Percentiles rank a stretch among this genome's conserved stretches.
These are phyloP conservation scores for Trichoderma pleuroti DNA, from an alignment of 2,329 filamentous ascomycete species.

Conservation along the genomic window DNA sequence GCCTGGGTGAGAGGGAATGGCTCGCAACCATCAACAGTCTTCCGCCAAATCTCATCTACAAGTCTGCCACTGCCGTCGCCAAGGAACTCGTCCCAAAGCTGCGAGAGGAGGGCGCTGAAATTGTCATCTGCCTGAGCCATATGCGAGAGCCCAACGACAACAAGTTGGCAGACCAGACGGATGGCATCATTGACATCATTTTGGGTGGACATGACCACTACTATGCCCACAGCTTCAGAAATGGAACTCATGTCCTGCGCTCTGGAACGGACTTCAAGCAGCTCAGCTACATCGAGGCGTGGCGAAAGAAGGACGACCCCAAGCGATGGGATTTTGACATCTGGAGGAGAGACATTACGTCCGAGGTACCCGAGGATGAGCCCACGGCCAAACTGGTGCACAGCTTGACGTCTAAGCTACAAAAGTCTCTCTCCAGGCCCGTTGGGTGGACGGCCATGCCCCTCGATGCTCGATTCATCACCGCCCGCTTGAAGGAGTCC, in stretches of 20 bases:
- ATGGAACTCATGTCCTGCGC: conserved; percentile 77
- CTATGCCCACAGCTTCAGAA: conserved; percentile 73
- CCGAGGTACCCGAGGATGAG: conserved; percentile 61
- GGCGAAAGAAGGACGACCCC: conserved; percentile 47
- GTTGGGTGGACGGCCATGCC: conserved; percentile 79
- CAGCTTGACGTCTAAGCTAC: conserved; percentile 68
- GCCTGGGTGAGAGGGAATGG: conserved; percentile 84
- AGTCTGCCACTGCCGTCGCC: conserved; percentile 72
- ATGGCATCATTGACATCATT: conserved; percentile 77
- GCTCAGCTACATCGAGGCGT: conserved; percentile 79
- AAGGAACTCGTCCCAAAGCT: conserved; percentile 70
- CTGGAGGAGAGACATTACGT: conserved; percentile 67
- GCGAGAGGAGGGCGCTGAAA: conserved; percentile 72
- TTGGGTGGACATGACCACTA: conserved; percentile 89
- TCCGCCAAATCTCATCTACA: conserved; percentile 78
- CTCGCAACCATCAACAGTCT: conserved; percentile 84
- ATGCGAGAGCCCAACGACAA: conserved; percentile 86
- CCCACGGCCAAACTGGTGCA: conserved; percentile 60
- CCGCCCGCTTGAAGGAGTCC: conserved; percentile 71
- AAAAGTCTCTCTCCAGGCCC: conserved; percentile 74
- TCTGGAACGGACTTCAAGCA: conserved; percentile 92
- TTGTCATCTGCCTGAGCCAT: conserved; percentile 79
- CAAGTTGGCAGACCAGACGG: conserved; percentile 72
- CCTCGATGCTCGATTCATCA: conserved; percentile 81
- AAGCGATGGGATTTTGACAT: conserved; percentile 76